Conservation (phyloP, 495 filamentous ascomycete species). For the Friedmanniomyces endolithicus region DNA sequence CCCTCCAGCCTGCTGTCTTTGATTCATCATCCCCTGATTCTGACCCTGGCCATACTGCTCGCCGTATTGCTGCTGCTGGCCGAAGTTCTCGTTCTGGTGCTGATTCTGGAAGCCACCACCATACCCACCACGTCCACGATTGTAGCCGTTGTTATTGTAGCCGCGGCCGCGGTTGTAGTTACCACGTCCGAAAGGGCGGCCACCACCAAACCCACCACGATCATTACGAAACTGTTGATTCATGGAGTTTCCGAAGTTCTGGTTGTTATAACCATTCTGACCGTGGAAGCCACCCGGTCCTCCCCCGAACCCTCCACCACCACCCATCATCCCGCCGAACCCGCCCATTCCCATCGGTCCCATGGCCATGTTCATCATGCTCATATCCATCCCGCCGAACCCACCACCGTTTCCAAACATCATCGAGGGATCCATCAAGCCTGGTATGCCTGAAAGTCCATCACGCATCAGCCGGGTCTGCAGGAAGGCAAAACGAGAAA, state of each 20-base stretch:
- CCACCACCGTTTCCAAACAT: conserved; percentile 65
- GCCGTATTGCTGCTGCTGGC: conserved; percentile 5
- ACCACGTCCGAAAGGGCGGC: conserved; percentile 14
- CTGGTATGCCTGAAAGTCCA: conserved; percentile 50
- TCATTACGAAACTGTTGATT: conserved; percentile 15
- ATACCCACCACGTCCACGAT: conserved; percentile 14
- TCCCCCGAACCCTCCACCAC: conserved; percentile 1
- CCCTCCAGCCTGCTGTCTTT: conserved; percentile 4
- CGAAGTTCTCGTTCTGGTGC: conserved; percentile 8
- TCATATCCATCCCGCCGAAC: conserved; percentile 59
- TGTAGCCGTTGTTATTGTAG: conserved; percentile 1
- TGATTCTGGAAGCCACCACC: conserved; percentile 13
- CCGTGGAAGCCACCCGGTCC: conserved; percentile 14
- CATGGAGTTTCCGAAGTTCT: conserved; percentile 20
- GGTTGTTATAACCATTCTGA: conserved; percentile 18
- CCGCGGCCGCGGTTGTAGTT: conserved; percentile 4
- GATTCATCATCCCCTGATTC: conserved; percentile 4
- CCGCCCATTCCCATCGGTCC: conserved; percentile 30
- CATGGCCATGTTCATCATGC: conserved; percentile 62
- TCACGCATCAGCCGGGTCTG: conserved; percentile 11
- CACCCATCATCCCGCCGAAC: conserved; percentile 16
- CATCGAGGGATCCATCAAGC: conserved; percentile 87
- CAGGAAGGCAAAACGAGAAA: not conserved
- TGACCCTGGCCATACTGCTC: not conserved
- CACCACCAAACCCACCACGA: conserved; percentile 17